Evolutionary conservation across 257 asterid species (phyloP), one percentile per base, ranked within the genome.

Genomic region (Fraxinus pennsylvanica): DNA sequence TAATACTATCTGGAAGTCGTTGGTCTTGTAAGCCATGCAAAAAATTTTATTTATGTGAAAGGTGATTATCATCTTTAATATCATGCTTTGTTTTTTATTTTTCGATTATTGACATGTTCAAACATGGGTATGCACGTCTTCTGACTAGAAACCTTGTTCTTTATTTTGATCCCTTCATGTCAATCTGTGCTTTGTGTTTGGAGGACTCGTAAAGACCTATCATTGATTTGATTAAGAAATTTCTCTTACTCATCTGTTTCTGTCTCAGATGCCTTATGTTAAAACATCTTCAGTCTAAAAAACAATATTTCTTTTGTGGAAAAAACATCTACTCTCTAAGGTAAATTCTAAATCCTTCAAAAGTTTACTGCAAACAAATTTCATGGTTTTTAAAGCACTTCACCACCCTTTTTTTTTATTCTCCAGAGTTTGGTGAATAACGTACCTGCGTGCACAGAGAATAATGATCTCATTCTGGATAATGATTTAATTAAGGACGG

Each of bases 21-120:
- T 87, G 94, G 93, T 79, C 78, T 74, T 91, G 94, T 81, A 70
- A 79, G 68, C 84, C 88, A 76, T 89, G 95, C 91, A 86, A 79
- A 79, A 81, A 81, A 29, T 83, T 82, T 61, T 86, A 85, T 77
- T 27, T 87, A 74, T 92, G 97, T 72, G 67, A 70, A 80, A 88
- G 93, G 96, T 90, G 78, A 81, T 7, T 33, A 76, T 74, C 78
- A 57, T 71, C 75, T 75, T 77, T 77, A 36, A 39, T 14, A 2
- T 19, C 66, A 63, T 61, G 35, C 35, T 59, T 6, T 59, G 12
- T 9, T 39, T 38, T 39, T 39, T 8, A 39, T 9, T 39, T 39
- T 39, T 39, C 0, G 9, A 6, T 36, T 36, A 59, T 4, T 22
- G 21, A 50, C 21, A 14, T 36, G 9, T 7, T 36, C 41, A 36